A percentile compares a stretch with the other conserved stretches of the same genome.
These are phyloP conservation scores for Amanita brunnescens DNA, from an alignment of 768 basidiomycete species.

Conservation along the genomic window DNA sequence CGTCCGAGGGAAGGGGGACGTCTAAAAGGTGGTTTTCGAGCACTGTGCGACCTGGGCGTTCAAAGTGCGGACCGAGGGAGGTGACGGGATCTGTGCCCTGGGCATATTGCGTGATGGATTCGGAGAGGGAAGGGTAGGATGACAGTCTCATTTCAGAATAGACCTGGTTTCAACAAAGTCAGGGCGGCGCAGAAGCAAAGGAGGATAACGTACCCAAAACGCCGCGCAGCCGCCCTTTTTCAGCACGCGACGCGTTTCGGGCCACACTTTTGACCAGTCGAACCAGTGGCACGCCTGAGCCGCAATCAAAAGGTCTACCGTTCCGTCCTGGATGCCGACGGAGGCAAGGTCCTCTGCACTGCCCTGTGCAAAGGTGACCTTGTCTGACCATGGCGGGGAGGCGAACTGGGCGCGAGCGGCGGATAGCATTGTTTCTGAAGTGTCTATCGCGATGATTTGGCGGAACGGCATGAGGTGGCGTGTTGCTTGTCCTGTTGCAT, in stretches of 20 bases:
- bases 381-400: conserved; percentile 6
- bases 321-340: conserved; percentile 30
- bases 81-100: conserved; percentile 46
- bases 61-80: conserved; percentile 67
- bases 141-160: conserved; percentile 72
- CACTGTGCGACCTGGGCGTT: conserved; percentile 72
- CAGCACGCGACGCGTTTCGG: conserved; percentile 52
- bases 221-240: conserved; percentile 57
- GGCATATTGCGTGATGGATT: conserved; percentile 52
- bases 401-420: conserved; percentile 30
- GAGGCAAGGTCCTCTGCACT: conserved; percentile 48
- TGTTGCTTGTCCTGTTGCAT: conserved; percentile 55
- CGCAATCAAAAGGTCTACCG: conserved; percentile 59
- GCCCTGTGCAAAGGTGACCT: conserved; percentile 24
- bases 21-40: conserved; percentile 63
- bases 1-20: conserved; percentile 44
- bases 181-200: not conserved
- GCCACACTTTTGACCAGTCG: conserved; percentile 64
- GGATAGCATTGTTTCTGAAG: conserved; percentile 61
- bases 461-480: conserved; percentile 44
- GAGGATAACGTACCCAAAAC: conserved; percentile 49
- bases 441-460: conserved; percentile 66
- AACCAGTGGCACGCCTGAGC: conserved; percentile 84
- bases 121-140: conserved; percentile 45
- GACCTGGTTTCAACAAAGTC: conserved; percentile 21